Conservation (phyloP, 1,284 basidiomycete species). For the Pyrrhoderma noxium region DNA sequence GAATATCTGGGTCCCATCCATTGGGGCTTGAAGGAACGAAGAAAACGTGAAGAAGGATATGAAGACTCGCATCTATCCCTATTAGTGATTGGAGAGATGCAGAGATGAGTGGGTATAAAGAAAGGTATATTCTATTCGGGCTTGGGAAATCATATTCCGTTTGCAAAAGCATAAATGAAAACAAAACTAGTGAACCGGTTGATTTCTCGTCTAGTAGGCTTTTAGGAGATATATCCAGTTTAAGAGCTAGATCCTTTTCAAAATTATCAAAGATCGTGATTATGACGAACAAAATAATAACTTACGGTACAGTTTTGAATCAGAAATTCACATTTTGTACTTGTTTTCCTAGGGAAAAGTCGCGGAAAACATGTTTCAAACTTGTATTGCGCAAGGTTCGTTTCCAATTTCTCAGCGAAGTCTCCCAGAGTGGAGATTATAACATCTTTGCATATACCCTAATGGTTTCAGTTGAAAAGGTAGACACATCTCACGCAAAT, state of each 20-base stretch:
- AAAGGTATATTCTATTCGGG: constrained; percentile 25
- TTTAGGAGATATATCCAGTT: background rate
- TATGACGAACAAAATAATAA: background rate
- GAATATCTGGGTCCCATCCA: constrained; percentile 36
- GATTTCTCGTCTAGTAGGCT: constrained; percentile 21
- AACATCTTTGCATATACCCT: constrained; percentile 11
- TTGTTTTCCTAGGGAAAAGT: background rate
- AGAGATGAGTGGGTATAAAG: constrained; percentile 40
- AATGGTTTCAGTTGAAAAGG: background rate
- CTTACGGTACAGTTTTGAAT: constrained; percentile 5
- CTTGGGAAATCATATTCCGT: constrained; percentile 15
- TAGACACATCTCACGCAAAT: background rate
- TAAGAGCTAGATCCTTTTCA: background rate
- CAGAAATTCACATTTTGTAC: background rate
- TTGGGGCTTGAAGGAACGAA: constrained; percentile 28
- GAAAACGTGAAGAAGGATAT: constrained; percentile 39
- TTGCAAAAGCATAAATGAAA: background rate
- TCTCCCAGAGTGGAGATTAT: constrained; percentile 1
- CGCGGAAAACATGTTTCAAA: constrained; percentile 10
- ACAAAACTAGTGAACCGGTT: constrained; percentile 37
- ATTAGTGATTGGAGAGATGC: constrained; percentile 44
- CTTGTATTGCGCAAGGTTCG: constrained; percentile 1
- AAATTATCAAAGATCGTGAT: background rate
- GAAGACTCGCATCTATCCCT: constrained; percentile 49
- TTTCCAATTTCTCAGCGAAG: background rate